A percentile compares a stretch with the other conserved stretches of the same genome.
phyloP scores from a whole-genome alignment of 1,284 basidiomycete genomes.

The Prillingera fragicola region DNA sequence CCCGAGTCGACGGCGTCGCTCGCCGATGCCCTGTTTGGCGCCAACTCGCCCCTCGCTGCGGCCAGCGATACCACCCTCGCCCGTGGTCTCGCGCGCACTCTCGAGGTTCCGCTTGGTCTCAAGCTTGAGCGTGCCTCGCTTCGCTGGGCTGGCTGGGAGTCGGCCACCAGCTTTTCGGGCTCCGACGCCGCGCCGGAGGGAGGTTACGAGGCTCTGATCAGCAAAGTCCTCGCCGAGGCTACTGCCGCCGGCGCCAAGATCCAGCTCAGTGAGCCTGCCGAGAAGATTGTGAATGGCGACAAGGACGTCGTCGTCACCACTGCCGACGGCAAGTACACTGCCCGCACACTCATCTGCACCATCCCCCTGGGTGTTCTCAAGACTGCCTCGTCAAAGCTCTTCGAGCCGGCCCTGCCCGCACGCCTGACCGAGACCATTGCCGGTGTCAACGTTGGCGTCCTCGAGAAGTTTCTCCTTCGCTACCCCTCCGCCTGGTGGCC shows the following conservation, averaged over 20 bases:
- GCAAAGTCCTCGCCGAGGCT: conserved; percentile 43
- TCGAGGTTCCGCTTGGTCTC: conserved; percentile 51
- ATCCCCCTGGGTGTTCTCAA: conserved; percentile 51
- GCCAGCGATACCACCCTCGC: conserved; percentile 27
- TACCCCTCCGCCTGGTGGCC: conserved; percentile 52
- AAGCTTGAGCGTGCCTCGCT: conserved; percentile 47
- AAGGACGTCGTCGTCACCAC: conserved; percentile 34
- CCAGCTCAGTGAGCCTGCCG: conserved; percentile 24
- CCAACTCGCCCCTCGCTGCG: conserved; percentile 29
- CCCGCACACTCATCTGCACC: conserved; percentile 43
- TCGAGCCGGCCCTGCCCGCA: conserved; percentile 40
- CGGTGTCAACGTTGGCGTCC: conserved; percentile 47
- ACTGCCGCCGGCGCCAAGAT: conserved; percentile 43
- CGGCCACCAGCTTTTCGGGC: conserved; percentile 47
- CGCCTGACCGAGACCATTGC: conserved; percentile 33
- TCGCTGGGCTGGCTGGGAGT: conserved; percentile 48
- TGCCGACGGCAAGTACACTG: conserved; percentile 35
- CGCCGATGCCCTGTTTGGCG: conserved; percentile 43
- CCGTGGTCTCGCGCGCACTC: conserved; percentile 45
- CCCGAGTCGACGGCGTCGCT: conserved; percentile 29
- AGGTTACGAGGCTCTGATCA: conserved; percentile 50
- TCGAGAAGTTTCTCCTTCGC: conserved; percentile 51
- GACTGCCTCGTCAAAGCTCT: conserved; percentile 25
- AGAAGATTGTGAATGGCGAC: conserved; percentile 29
- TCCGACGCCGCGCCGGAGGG: conserved; percentile 52